A percentile compares a stretch with the other conserved stretches of the same genome.
Conservation (phyloP, 768 basidiomycete genomes). For the Gymnopilus junonius region DNA sequence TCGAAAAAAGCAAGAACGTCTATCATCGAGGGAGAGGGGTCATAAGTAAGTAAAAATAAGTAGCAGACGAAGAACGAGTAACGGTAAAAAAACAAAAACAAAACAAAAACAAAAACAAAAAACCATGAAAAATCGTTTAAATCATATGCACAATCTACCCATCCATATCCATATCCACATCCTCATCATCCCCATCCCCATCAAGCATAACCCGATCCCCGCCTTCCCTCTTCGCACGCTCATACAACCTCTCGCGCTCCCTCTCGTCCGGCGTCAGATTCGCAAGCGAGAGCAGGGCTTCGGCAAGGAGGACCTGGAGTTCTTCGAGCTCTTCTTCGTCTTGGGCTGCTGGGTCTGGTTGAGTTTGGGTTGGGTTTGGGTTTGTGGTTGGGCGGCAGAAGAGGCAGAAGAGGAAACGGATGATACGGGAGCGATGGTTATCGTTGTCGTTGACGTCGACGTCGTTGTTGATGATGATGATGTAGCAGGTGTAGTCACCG, state of each 20-base stretch:
- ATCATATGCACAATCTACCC: not conserved
- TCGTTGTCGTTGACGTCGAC: not conserved
- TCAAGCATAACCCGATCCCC: conserved; percentile 13
- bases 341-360: not conserved
- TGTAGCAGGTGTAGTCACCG: too few relatives aligned
- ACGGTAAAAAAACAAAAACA: not conserved
- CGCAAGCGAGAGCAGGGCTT: conserved; percentile 62
- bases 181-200: conserved; percentile 5
- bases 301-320: conserved; percentile 45
- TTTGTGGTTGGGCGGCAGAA: not conserved
- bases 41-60: too few relatives aligned
- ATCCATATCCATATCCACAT: conserved; percentile 6
- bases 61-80: not conserved
- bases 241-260: conserved; percentile 56
- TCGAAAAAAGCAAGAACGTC: too few relatives aligned
- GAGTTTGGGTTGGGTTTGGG: not conserved
- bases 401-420: not conserved
- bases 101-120: not conserved
- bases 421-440: not conserved
- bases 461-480: not conserved
- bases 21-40: too few relatives aligned
- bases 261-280: conserved; percentile 56
- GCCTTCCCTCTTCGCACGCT: conserved; percentile 50
- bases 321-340: conserved; percentile 25
- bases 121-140: not conserved